These are phyloP conservation scores for Cucumis melo DNA, from an alignment of 306 rosid species.

Conservation along the genomic window DNA sequence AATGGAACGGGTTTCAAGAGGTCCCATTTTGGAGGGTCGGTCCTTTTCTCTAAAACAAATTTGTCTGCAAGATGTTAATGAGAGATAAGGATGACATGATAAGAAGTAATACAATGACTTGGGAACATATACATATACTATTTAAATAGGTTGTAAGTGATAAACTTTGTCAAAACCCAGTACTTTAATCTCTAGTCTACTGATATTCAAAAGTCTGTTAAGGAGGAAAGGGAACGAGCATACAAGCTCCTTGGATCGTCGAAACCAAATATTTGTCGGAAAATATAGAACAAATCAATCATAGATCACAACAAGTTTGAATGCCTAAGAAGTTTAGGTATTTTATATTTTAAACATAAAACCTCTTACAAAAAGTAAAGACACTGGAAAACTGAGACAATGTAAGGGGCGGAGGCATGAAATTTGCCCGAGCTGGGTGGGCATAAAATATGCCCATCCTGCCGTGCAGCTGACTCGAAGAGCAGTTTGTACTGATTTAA, in stretches of 20 bases:
- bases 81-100: background rate
- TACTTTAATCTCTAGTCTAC: background rate
- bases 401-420: background rate
- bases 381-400: background rate
- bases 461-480: background rate
- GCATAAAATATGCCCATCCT: background rate
- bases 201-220: background rate
- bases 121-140: background rate
- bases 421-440: background rate
- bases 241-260: background rate
- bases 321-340: background rate
- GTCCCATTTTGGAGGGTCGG: slow-evolving; percentile 48
- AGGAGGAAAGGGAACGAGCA: background rate
- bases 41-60: slow-evolving; percentile 33
- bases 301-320: background rate
- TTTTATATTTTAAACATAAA: background rate
- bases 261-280: background rate
- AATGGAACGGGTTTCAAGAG: slow-evolving; percentile 58
- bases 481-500: background rate
- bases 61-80: slow-evolving; percentile 36
- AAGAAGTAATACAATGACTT: background rate
- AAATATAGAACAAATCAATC: background rate
- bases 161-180: background rate
- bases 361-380: background rate
- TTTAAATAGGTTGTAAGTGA: background rate